Conservation (phyloP, 2,329 filamentous ascomycete species). For the Alternaria longipes region DNA sequence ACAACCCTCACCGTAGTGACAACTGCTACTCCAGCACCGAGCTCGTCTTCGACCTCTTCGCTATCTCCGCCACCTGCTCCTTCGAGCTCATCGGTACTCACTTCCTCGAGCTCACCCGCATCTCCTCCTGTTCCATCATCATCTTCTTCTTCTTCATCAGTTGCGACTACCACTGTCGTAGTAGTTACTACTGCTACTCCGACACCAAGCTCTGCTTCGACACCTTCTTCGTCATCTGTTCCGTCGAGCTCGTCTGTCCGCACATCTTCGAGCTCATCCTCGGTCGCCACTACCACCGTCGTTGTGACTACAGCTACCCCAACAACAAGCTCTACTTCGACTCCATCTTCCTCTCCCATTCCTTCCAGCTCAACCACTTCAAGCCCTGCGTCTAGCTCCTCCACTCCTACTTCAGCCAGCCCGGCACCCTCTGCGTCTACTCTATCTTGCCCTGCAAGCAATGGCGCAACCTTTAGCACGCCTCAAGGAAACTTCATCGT, state of each 20-base stretch:
- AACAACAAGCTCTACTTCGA: constrained; percentile 2
- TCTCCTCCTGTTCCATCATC: not conserved
- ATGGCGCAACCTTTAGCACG: constrained; percentile 18
- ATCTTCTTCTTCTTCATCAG: not conserved
- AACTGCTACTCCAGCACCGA: not conserved
- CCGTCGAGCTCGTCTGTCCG: no score
- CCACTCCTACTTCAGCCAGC: constrained; percentile 4
- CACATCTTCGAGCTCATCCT: not conserved
- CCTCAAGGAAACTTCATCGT: constrained; percentile 18
- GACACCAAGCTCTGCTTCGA: no score
- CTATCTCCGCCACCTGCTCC: no score
- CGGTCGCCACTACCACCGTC: not conserved
- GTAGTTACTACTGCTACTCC: no score
- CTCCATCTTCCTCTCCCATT: not conserved
- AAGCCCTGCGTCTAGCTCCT: not conserved
- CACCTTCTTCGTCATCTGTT: no score
- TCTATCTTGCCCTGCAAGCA: constrained; percentile 15
- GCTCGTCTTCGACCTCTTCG: not conserved
- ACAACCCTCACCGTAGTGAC: no score
- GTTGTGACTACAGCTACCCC: not conserved
- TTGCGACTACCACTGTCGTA: no score
- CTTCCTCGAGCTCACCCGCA: not conserved
- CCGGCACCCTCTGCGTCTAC: not conserved
- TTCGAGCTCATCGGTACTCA: no score
- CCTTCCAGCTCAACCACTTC: constrained; percentile 2